Evolutionary conservation across 352 stramenopile species (phyloP).

Genomic region (Globisporangium takayamanum): DNA sequence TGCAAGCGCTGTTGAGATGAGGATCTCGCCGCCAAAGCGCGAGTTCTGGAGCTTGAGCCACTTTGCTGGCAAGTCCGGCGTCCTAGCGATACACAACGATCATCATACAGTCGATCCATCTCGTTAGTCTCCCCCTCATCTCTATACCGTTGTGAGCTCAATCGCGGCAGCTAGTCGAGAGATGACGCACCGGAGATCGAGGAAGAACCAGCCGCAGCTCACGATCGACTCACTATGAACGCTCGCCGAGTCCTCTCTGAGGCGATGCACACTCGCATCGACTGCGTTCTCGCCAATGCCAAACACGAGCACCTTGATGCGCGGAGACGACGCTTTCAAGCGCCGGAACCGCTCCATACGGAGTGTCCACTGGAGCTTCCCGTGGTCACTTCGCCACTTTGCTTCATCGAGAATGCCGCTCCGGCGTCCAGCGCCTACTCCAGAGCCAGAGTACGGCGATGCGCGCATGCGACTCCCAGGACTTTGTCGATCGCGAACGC

Average conservation of each 20-base stretch:
- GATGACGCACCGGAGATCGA: slow-evolving; percentile 54
- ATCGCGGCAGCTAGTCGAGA: not conserved
- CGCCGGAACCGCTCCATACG: slow-evolving; percentile 52
- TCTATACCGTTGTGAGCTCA: not conserved
- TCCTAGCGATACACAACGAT: slow-evolving; percentile 23
- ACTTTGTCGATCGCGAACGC: not conserved
- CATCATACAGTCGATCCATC: not conserved
- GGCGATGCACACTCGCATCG: slow-evolving; percentile 8
- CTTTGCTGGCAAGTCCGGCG: slow-evolving; percentile 52
- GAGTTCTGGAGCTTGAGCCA: slow-evolving; percentile 75
- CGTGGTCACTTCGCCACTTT: slow-evolving; percentile 38
- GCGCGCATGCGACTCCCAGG: not conserved
- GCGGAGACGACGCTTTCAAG: slow-evolving; percentile 57
- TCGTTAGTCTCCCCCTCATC: no score
- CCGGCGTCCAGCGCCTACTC: slow-evolving; percentile 8
- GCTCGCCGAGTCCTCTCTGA: slow-evolving; percentile 9
- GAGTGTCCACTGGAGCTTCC: slow-evolving; percentile 52
- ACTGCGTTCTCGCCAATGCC: slow-evolving; percentile 31
- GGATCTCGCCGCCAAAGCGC: slow-evolving; percentile 59
- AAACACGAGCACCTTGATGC: slow-evolving; percentile 70
- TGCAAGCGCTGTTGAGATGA: slow-evolving; percentile 29
- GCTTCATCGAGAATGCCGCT: slow-evolving; percentile 53
- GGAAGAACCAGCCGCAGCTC: slow-evolving; percentile 78
- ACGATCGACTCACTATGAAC: slow-evolving; percentile 35
- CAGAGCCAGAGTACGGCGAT: not conserved